phyloP scores from a whole-genome alignment of 169 alveolate species.

The Eimeria sp. region DNA sequence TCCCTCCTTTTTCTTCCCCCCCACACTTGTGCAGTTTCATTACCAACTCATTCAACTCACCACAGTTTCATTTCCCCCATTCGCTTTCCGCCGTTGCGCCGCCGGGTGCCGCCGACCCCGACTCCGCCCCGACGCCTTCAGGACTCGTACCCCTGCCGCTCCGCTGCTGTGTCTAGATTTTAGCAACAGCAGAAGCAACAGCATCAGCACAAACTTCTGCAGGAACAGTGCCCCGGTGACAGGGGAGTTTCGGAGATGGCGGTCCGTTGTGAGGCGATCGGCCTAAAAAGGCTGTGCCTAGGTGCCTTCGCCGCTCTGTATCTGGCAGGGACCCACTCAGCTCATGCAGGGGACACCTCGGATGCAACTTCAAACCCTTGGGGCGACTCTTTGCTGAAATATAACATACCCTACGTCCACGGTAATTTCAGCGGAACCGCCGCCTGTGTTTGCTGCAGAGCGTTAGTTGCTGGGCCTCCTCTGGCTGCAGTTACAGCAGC shows the following conservation, averaged over 20 bases:
- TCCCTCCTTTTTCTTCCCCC: neutral
- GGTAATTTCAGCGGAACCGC: neutral
- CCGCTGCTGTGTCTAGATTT: neutral
- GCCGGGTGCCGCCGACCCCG: conserved; percentile 35
- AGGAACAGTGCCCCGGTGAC: neutral
- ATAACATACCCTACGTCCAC: conserved; percentile 14
- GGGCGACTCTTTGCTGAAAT: conserved; percentile 42
- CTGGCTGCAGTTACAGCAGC: too few species aligned
- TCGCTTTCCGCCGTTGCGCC: neutral
- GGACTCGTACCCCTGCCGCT: neutral
- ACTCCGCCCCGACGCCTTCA: neutral
- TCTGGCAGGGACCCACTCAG: neutral
- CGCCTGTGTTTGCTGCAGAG: too few species aligned
- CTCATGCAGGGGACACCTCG: neutral
- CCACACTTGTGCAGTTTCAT: neutral
- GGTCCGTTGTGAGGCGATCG: neutral
- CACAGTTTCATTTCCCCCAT: neutral
- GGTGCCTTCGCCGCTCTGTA: conserved; percentile 31
- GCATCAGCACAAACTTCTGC: neutral
- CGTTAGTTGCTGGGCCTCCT: neutral
- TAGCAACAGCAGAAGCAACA: neutral
- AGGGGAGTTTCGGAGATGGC: conserved; percentile 13
- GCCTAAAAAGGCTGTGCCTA: conserved; percentile 31
- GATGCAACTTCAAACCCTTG: conserved; percentile 8
- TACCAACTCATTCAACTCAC: neutral